Conservation (phyloP, 2,329 filamentous ascomycete species). For the Claviceps africana region DNA sequence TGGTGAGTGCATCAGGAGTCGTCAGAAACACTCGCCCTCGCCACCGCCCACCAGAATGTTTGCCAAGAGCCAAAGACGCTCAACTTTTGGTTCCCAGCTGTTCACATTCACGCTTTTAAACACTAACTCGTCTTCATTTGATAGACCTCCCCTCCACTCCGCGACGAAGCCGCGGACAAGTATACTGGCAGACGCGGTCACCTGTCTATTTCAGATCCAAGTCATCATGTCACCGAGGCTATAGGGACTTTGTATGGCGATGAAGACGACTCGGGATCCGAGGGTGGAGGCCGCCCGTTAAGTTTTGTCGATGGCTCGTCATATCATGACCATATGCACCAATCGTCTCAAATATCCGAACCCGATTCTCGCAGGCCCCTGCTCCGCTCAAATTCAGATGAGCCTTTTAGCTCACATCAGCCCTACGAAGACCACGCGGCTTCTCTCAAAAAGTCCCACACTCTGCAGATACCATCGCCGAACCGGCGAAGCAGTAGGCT, state of each 20-base stretch:
- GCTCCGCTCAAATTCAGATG: constrained; percentile 33
- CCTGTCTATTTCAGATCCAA: constrained; percentile 68
- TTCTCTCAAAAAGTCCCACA: constrained; percentile 29
- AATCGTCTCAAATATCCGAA: constrained; percentile 13
- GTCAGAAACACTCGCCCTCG: neutral
- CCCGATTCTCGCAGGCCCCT: constrained; percentile 27
- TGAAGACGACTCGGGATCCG: constrained; percentile 47
- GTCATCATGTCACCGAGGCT: constrained; percentile 86
- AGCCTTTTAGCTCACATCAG: constrained; percentile 16
- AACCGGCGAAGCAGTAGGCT: constrained; percentile 27
- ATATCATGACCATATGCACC: constrained; percentile 36
- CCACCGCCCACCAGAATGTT: neutral
- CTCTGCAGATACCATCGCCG: constrained; percentile 23
- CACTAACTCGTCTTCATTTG: neutral
- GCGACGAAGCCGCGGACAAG: constrained; percentile 39
- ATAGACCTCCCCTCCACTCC: constrained; percentile 45
- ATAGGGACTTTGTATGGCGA: constrained; percentile 85
- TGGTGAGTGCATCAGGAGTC: constrained; percentile 25
- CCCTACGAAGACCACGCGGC: constrained; percentile 19
- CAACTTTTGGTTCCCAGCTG: neutral
- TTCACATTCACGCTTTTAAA: neutral
- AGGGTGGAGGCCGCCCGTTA: constrained; percentile 43
- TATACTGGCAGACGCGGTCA: constrained; percentile 46
- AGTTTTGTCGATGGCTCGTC: constrained; percentile 54
- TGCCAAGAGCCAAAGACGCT: neutral